Base-by-base conservation (phyloP, 2,329 filamentous ascomycete genomes). In the Acrodontium crateriforme region DNA sequence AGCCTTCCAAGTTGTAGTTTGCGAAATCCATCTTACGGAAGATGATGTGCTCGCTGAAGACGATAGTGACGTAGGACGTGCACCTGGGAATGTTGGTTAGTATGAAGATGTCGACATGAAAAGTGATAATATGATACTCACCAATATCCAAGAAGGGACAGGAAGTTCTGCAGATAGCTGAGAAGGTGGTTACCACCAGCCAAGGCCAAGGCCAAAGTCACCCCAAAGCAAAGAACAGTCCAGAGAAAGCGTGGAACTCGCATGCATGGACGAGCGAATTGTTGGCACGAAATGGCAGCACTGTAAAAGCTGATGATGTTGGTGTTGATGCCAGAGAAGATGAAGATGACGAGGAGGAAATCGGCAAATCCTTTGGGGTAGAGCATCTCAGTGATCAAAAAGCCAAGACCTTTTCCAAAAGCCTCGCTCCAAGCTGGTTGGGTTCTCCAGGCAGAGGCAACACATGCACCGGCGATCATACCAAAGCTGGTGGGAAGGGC, bases 221-320 rank as follows among this genome's bases (percentile, higher is more conserved):
- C 54, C 12, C 56, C 50, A 24, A 60, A 59, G 37, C 56, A 56
- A 3, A 58, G 20, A 17, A 62, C 29, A 4, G 57, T 58, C 60
- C 60, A 64, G 37, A 63, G 49, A 36, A 62, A 58, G 25, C 60
- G 63, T 15, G 63, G 68, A 21, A 69, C 60, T 10, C 61, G 63
- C n/a, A 63, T 59, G 20, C 59, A 57, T 15, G 57, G 56, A 29
- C 59, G 54, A 15, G 58, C 55, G 38, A 66, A 59, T 39, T 62
- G 55, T 46, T 62, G 58, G 36, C 60, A 54, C 12, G 54, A 55
- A 8, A 64, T 49, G 2, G 58, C 59, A 11, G 54, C 54, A 26
- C 49, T 55, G 45, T 63, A 58, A 25, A 49, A 54, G 44, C 50
- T 53, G 40, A 55, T 53, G 44, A 54, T 53, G 31, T 50, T 50